A percentile compares a stretch with the other conserved stretches of the same genome.
These are phyloP conservation scores for Lophiostoma macrostomum DNA, from an alignment of 495 filamentous ascomycete genomes.

Conservation along the genomic window DNA sequence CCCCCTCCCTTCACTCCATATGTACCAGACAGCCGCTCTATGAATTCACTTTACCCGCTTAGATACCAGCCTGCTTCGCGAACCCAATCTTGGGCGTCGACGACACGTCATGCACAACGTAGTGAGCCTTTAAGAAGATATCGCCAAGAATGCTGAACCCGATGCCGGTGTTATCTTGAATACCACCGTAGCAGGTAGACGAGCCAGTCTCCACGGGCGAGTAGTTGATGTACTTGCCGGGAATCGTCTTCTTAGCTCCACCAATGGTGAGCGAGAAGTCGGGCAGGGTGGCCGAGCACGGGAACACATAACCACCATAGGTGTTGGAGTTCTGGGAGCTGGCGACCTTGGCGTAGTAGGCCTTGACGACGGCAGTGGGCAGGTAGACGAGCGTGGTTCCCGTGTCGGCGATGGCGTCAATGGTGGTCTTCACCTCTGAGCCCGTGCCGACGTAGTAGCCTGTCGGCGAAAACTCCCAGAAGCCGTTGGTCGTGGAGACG, in stretches of 20 bases:
- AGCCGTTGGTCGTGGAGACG: constrained; percentile 61
- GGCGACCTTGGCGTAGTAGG: constrained; percentile 61
- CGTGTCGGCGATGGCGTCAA: constrained; percentile 59
- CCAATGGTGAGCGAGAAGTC: constrained; percentile 60
- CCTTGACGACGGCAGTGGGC: constrained; percentile 51
- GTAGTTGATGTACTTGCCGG: constrained; percentile 57
- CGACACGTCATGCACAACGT: constrained; percentile 64
- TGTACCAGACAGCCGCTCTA: too few relatives aligned
- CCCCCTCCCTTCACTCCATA: too few relatives aligned
- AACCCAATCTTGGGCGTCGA: constrained; percentile 11
- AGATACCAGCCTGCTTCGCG: constrained; percentile 21
- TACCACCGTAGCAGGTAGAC: constrained; percentile 40
- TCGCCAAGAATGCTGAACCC: constrained; percentile 72
- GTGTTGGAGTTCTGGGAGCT: constrained; percentile 48
- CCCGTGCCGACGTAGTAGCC: constrained; percentile 59
- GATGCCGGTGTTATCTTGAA: constrained; percentile 54
- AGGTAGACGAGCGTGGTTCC: constrained; percentile 73
- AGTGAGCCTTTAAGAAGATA: constrained; percentile 75
- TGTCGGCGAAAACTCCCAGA: constrained; percentile 65
- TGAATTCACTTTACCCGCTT: too few relatives aligned
- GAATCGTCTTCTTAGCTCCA: constrained; percentile 48
- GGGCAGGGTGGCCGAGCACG: constrained; percentile 61
- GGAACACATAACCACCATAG: constrained; percentile 65
- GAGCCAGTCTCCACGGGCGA: constrained; percentile 40
- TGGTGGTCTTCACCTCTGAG: constrained; percentile 36